Conservation (phyloP, 768 basidiomycete species). For the Podaxis rugospora region DNA sequence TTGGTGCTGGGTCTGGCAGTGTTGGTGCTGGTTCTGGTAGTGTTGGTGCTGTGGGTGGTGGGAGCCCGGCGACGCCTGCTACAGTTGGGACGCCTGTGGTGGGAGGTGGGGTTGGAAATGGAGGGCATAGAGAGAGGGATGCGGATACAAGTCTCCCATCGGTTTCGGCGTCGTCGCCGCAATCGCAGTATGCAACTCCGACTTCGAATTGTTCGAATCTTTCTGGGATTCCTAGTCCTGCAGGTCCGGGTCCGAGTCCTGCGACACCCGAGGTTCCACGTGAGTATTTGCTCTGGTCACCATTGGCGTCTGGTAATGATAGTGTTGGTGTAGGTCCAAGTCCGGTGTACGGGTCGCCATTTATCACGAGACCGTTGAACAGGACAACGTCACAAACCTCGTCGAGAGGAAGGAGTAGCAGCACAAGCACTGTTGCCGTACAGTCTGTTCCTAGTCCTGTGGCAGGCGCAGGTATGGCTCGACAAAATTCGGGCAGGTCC, state of each 20-base stretch:
- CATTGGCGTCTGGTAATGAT: not conserved
- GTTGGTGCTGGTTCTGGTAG: not conserved
- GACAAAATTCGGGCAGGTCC: not conserved
- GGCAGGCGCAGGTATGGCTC: not conserved
- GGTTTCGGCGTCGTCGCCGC: not conserved
- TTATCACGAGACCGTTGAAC: constrained; percentile 62
- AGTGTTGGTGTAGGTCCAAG: constrained; percentile 36
- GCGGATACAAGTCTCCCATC: not conserved
- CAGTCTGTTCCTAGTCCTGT: constrained; percentile 15
- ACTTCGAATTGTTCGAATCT: not conserved
- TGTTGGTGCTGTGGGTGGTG: not conserved
- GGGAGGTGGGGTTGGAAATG: not conserved
- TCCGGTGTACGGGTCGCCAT: constrained; percentile 42
- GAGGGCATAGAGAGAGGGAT: not conserved
- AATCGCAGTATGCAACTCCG: constrained; percentile 8
- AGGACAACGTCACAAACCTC: constrained; percentile 63
- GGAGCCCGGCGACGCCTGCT: not conserved
- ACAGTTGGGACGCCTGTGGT: not conserved
- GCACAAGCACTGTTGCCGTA: constrained; percentile 38
- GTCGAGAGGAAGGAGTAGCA: constrained; percentile 42
- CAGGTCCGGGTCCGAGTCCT: constrained; percentile 1
- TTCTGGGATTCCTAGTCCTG: not conserved
- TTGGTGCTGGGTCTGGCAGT: no score
- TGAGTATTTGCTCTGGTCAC: constrained; percentile 25
- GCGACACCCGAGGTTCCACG: constrained; percentile 40